Percentiles rank a stretch among this genome's conserved stretches.
Conservation (phyloP, 2,329 filamentous ascomycete species). For the Plenodomus tracheiphilus region DNA sequence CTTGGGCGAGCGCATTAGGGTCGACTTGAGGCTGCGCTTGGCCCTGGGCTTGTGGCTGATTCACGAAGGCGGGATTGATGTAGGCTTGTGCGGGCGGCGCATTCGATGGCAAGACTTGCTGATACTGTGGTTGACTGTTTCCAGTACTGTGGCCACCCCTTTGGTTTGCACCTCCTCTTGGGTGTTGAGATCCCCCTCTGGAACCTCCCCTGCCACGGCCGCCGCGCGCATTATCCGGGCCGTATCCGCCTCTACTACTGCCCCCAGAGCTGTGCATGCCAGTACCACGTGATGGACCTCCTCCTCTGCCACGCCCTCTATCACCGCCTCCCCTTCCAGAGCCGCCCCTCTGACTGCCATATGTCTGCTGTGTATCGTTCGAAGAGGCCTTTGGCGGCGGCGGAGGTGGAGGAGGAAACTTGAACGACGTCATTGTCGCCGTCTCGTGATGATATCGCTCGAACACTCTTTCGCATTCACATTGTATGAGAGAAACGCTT, state of each 20-base stretch:
- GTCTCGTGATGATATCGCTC: not conserved
- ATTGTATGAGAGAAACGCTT: not conserved
- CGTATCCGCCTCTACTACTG: conserved; percentile 19
- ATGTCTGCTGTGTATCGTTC: conserved; percentile 28
- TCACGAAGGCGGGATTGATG: conserved; percentile 18
- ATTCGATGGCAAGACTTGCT: conserved; percentile 5
- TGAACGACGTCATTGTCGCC: conserved; percentile 41
- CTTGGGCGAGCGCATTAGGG: conserved; percentile 30
- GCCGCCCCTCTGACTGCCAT: conserved; percentile 36
- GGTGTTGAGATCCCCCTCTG: conserved; percentile 24
- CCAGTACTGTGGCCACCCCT: conserved; percentile 2
- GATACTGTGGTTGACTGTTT: conserved; percentile 6
- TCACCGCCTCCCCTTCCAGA: conserved; percentile 23
- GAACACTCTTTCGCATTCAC: too few relatives aligned
- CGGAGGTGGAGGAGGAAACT: conserved; percentile 55
- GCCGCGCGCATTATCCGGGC: conserved; percentile 17
- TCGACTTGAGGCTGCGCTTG: conserved; percentile 18
- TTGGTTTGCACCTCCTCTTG: conserved; percentile 17
- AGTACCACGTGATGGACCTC: conserved; percentile 20
- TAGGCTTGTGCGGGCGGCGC: conserved; percentile 6
- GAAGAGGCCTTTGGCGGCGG: conserved; percentile 41
- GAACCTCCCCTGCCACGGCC: conserved; percentile 20
- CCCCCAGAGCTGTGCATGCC: conserved; percentile 13
- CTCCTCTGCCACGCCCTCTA: conserved; percentile 34
- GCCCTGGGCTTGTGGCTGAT: conserved; percentile 8